A percentile compares a stretch with the other conserved stretches of the same genome.
Evolutionary conservation across 2,329 filamentous ascomycete genomes (phyloP).

Genomic region (Emydomyces testavorans): DNA sequence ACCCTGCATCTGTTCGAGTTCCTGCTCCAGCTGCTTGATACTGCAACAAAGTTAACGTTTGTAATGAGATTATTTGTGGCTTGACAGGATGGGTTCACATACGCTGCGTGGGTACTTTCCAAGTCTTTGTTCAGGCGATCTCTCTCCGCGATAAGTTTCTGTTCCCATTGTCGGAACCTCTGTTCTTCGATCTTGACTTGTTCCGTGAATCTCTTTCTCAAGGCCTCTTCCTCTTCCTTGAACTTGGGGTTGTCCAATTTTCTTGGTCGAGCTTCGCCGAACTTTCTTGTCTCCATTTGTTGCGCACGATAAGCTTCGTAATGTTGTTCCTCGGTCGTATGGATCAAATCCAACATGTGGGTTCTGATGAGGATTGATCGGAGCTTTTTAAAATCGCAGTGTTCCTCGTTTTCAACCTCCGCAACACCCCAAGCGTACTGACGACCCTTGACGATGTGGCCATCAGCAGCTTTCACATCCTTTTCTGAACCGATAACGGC

Average conservation of each 20-base stretch:
- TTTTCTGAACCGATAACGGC: conserved; percentile 98
- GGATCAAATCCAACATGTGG: conserved; percentile 98
- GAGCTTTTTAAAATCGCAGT: conserved; percentile 99
- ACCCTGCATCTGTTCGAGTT: conserved; percentile 89
- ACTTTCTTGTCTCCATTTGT: conserved; percentile 99
- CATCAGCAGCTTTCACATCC: conserved; percentile 92
- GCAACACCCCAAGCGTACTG: conserved; percentile 99
- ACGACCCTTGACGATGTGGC: conserved; percentile 94
- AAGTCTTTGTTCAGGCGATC: conserved; percentile 99
- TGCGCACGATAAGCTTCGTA: conserved; percentile 98
- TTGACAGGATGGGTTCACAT: conserved; percentile 21
- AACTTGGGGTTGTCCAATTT: conserved; percentile 99
- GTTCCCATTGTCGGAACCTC: conserved; percentile 98
- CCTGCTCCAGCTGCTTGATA: conserved; percentile 55
- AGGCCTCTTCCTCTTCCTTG: conserved; percentile 98
- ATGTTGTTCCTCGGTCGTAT: conserved; percentile 98
- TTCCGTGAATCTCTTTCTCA: conserved; percentile 98
- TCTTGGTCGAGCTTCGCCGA: conserved; percentile 89
- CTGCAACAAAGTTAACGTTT: conserved; percentile 27
- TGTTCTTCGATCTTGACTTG: conserved; percentile 99
- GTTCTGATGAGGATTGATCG: conserved; percentile 97
- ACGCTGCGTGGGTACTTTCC: conserved; percentile 85
- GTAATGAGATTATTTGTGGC: background rate
- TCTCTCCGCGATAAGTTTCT: conserved; percentile 98
- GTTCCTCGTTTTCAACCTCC: conserved; percentile 98